phyloP scores from a whole-genome alignment of 768 basidiomycete species.

The Suillus decipiens region DNA sequence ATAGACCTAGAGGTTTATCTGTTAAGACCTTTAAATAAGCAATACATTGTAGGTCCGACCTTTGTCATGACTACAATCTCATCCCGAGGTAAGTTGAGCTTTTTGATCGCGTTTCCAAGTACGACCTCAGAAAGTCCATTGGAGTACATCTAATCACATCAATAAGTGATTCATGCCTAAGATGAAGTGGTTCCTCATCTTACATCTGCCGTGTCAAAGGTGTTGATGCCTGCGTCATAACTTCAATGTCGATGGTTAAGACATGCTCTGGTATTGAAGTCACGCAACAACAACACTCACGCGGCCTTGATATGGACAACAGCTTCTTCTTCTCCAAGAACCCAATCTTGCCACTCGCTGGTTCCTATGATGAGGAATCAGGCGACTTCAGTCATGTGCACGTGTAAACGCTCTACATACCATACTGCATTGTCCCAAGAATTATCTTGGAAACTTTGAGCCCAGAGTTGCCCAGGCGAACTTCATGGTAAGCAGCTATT shows the following conservation, averaged over 20 bases:
- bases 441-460: slow-evolving; percentile 42
- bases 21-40: background rate
- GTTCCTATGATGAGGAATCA: slow-evolving; percentile 5
- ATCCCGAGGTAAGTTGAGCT: slow-evolving; percentile 42
- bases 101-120: slow-evolving; percentile 48
- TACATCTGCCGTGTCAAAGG: slow-evolving; percentile 61
- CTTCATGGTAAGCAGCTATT: slow-evolving; percentile 18
- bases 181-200: slow-evolving; percentile 26
- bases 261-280: background rate
- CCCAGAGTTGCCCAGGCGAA: slow-evolving; percentile 45
- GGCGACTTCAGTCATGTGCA: background rate
- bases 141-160: slow-evolving; percentile 32
- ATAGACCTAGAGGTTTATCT: slow-evolving; percentile 11
- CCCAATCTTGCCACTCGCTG: slow-evolving; percentile 32
- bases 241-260: slow-evolving; percentile 12
- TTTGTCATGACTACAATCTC: slow-evolving; percentile 51
- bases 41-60: slow-evolving; percentile 18
- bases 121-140: slow-evolving; percentile 43
- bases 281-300: slow-evolving; percentile 9
- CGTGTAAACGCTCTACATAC: slow-evolving; percentile 10
- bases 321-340: slow-evolving; percentile 37
- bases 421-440: slow-evolving; percentile 38
- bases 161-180: slow-evolving; percentile 30
- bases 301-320: slow-evolving; percentile 41
- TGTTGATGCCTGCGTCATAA: slow-evolving; percentile 65